Percentiles rank a stretch among this genome's conserved stretches.
These are phyloP conservation scores for Phytophthora capsici DNA, from an alignment of 352 stramenopile genomes.

Conservation along the genomic window DNA sequence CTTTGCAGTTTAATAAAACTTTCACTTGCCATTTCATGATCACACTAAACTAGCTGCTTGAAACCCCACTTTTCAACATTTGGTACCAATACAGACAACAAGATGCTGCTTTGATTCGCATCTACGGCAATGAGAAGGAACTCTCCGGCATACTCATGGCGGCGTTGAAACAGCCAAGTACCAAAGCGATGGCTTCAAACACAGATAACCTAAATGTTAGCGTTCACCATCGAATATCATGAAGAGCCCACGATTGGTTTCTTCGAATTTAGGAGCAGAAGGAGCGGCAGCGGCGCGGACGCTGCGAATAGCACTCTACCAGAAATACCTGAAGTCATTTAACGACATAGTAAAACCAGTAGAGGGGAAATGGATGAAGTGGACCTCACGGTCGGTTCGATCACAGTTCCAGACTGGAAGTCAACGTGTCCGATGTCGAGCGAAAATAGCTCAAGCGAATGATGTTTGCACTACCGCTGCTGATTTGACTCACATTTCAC, in stretches of 20 bases:
- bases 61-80: conserved; percentile 2
- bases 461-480: too few species aligned
- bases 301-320: conserved; percentile 4
- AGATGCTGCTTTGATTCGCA: background rate
- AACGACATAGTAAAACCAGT: background rate
- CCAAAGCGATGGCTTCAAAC: conserved; percentile 1
- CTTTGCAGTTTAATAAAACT: too few species aligned
- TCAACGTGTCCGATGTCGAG: too few species aligned
- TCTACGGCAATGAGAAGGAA: background rate
- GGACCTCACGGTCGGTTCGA: too few species aligned
- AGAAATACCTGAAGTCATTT: background rate
- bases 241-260: background rate
- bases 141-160: background rate
- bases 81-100: conserved; percentile 15
- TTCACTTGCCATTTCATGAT: too few species aligned
- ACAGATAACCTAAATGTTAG: background rate
- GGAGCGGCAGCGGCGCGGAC: background rate
- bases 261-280: background rate
- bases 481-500: too few species aligned
- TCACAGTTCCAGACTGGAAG: too few species aligned
- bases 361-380: background rate
- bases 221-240: background rate
- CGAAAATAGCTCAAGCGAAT: too few species aligned
- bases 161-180: background rate
- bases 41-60: background rate